phyloP scores from a whole-genome alignment of 1,139 yeast genomes.

The Blastobotrys illinoisensis region DNA sequence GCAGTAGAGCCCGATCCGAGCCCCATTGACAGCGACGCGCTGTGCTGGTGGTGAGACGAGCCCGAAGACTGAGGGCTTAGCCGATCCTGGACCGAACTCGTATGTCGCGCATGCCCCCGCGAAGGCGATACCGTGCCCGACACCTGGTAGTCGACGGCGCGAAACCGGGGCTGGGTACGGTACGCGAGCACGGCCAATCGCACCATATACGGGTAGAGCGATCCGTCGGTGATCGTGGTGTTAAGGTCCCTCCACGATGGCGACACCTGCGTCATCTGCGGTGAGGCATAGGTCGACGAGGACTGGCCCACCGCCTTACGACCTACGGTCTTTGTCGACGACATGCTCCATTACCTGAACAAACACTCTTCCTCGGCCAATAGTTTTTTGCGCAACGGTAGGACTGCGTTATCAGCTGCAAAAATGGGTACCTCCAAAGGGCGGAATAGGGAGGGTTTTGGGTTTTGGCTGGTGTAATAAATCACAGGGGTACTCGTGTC shows the following conservation, averaged over 20 bases:
- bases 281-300: not conserved
- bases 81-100: slow-evolving; percentile 11
- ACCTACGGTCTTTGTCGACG: not conserved
- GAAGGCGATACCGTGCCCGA: slow-evolving; percentile 10
- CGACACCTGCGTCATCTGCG: not conserved
- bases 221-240: slow-evolving; percentile 24
- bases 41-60: not conserved
- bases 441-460: not conserved
- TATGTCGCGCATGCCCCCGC: slow-evolving; percentile 12
- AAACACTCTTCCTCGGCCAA: not conserved
- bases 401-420: not conserved
- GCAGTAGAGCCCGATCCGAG: slow-evolving; percentile 3
- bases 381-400: no score
- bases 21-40: slow-evolving; percentile 1
- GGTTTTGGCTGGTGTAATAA: not conserved
- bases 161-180: slow-evolving; percentile 29
- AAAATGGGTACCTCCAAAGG: not conserved
- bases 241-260: slow-evolving; percentile 22
- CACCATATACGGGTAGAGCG: slow-evolving; percentile 30
- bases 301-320: not conserved
- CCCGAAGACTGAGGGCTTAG: slow-evolving; percentile 7
- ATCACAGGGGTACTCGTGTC: not conserved
- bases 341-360: not conserved
- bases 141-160: slow-evolving; percentile 6
- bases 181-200: slow-evolving; percentile 32